Evolutionary conservation across 1,139 yeast species (phyloP), one percentile per base, ranked within the genome.

Genomic region (Sugiyamaella paludigena): DNA sequence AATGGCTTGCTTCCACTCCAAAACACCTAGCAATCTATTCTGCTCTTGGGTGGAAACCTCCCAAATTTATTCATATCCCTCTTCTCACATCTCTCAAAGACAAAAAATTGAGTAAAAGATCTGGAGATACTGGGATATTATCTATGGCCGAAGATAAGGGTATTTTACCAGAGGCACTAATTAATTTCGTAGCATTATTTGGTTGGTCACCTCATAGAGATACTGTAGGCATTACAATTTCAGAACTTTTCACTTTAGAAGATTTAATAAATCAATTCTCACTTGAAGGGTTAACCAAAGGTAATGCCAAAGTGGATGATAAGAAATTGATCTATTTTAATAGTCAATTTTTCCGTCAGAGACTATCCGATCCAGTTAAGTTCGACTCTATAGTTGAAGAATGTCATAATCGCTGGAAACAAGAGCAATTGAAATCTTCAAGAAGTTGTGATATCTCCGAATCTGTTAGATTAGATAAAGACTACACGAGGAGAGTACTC

Each of bases 1-100:
- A 92, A 66, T 94, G 99, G 99, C 72, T 92, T 8, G 84, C 96
- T 1, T 87, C 98, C 0, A 92, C 98, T 0, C 96, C 98, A 2
- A 92, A 91, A 58, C 99, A 92, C 63, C 75, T 88, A 41, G 94
- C 96, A 0, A 68, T 92, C 50, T 94, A 92, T 63, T 61, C 76
- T 16, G 96, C 97, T 0, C 84, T 92, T 64, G 92, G 89, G 0
- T 91, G 97, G 98, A 58, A 63, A 0, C 81, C 87, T 0, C 98
- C 99, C 0, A 62, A 74, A 29, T 94, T 81, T 63, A 76, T 85
- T n/a, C 99, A 92, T 64, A 85, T 92, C 41, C 98, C 99, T 0
- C 70, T 92, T 34, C 69, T 92, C 52, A 89, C 97, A 0, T 80
- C 89, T 4, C 63, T 75, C 24, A 69, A 68, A 26, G 96, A 89